Conservation (phyloP, 176 grass and related monocot genomes). For the Raddia distichophylla region DNA sequence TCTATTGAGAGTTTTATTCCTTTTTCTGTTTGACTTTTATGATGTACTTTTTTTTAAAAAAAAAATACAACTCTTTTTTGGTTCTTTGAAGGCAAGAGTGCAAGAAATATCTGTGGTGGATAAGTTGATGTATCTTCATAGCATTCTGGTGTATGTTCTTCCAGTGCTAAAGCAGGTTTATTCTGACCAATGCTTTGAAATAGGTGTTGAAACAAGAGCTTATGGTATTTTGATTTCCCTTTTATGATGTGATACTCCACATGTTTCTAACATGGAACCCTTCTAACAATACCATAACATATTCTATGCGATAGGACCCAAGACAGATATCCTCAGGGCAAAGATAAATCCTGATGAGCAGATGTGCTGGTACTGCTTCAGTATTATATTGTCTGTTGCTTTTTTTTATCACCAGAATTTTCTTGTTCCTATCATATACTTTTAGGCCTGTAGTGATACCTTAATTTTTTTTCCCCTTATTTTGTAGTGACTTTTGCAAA, state of each 20-base stretch:
- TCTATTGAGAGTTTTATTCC: constrained; percentile 33
- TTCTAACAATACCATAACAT: constrained; percentile 29
- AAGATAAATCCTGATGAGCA: constrained; percentile 92
- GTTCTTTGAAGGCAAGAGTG: constrained; percentile 70
- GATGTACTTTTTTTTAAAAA: constrained; percentile 7
- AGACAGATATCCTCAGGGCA: constrained; percentile 78
- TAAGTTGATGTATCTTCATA: constrained; percentile 97
- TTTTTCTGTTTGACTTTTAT: constrained; percentile 34
- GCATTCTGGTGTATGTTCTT: constrained; percentile 80
- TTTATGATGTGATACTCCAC: constrained; percentile 25
- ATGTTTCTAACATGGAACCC: constrained; percentile 18
- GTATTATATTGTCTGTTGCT: constrained; percentile 28
- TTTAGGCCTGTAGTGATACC: constrained; percentile 10
- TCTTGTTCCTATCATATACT: neutral
- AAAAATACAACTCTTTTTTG: constrained; percentile 23
- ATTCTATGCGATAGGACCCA: constrained; percentile 61
- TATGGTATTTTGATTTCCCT: constrained; percentile 60
- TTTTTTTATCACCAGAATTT: constrained; percentile 27
- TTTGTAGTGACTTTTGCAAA: constrained; percentile 89
- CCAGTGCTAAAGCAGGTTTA: constrained; percentile 87
- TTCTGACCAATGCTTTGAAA: constrained; percentile 84
- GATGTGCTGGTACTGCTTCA: constrained; percentile 82
- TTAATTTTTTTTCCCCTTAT: constrained; percentile 31
- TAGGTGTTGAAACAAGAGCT: constrained; percentile 83
- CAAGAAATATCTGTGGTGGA: constrained; percentile 79